Evolutionary conservation across 139 green algal species (phyloP), one percentile per base, ranked within the genome.

Genomic region (Spirogloea muscicola): DNA sequence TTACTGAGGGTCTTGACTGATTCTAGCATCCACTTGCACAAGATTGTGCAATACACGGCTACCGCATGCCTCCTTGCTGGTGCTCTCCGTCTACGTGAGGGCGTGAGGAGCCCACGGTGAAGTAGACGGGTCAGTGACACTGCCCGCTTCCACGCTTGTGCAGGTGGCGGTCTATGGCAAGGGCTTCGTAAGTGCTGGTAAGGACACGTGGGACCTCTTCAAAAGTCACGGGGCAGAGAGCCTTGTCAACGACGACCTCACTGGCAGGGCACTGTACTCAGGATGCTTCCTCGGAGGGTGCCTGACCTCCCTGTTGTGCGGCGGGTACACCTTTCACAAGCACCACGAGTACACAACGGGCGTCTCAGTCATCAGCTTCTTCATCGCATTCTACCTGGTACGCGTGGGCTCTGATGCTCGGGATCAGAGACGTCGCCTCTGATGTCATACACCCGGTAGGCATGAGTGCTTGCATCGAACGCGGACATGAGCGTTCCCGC

Each of bases 161-260:
- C 42, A 74, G 65, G 44, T 74, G 0, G 65, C 65, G 1, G 40
- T 74, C 16, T 74, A 74, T 25, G 65, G 65, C 18, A 74, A 74
- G 21, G 48, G 29, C 18, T 74, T 74, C n/a, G 25, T 52, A 9
- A 33, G 52, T 0, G 41, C 65, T 3, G 43, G 43, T 21, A 58
- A 41, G 52, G 65, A 74, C 65, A 74, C 65, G 38, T 74, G 65
- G 65, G 65, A 74, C 18, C 65, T 74, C 7, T 74, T 74, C 65
- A 31, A 64, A 21, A 29, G 7, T 9, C 65, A 64, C 33, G 65
- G 65, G 27, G 34, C 63, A 25, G 29, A 74, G 34, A 34, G 62
- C 21, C 46, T 74, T 25, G 63, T 74, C 43, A 74, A 74, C 18
- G 65, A 74, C 38, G 65, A 74, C n/a, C 36, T 74, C 3, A 39